phyloP scores from a whole-genome alignment of 2,329 filamentous ascomycete species.

The Cryphonectria radicalis region DNA sequence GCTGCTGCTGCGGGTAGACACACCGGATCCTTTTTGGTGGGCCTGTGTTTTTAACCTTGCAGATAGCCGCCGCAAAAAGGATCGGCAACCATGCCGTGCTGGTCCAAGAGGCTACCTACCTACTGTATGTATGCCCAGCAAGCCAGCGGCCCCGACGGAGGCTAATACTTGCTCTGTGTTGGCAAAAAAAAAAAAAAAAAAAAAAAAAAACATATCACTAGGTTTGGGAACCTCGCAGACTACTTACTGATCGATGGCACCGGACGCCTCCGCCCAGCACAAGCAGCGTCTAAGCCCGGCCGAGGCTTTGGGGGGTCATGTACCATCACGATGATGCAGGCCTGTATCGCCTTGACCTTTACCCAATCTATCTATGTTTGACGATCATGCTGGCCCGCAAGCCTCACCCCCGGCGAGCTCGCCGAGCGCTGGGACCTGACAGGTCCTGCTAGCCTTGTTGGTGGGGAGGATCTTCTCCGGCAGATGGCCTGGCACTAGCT shows the following conservation, averaged over 20 bases:
- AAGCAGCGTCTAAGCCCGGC: background rate
- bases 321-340: background rate
- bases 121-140: background rate
- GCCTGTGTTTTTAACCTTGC: conserved; percentile 4
- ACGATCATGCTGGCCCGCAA: background rate
- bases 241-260: background rate
- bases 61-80: background rate
- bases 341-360: background rate
- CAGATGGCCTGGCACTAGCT: background rate
- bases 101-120: background rate
- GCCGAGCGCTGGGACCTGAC: background rate
- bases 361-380: background rate
- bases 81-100: background rate
- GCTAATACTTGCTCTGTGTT: background rate
- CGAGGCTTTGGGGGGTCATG: background rate
- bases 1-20: conserved; percentile 12
- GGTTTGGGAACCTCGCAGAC: background rate
- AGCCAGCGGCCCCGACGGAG: background rate
- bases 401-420: background rate
- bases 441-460: background rate
- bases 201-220: background rate
- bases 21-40: conserved; percentile 10
- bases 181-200: background rate
- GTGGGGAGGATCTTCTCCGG: background rate
- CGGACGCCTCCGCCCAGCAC: background rate